phyloP scores from a whole-genome alignment of 169 alveolate species.

The Plasmodium falciparum region DNA sequence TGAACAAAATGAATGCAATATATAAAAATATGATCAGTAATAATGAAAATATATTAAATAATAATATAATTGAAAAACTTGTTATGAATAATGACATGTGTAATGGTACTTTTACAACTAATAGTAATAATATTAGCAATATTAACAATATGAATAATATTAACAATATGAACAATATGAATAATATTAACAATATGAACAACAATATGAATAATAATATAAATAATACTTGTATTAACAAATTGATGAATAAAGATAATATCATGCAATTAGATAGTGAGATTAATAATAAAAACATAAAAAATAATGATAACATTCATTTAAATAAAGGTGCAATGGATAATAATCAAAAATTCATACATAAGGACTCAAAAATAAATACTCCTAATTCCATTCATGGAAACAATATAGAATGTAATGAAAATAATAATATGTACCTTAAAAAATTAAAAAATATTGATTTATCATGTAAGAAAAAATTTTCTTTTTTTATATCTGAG shows the following conservation, averaged over 20 bases:
- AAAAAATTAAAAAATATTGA: conserved; percentile 54
- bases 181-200: neutral
- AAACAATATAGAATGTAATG: neutral
- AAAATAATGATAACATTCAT: neutral
- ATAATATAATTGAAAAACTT: neutral
- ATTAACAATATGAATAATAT: neutral
- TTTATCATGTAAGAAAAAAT: conserved; percentile 51
- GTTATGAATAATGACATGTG: neutral
- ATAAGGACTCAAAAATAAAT: neutral
- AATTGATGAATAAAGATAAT: neutral
- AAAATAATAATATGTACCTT: conserved; percentile 20
- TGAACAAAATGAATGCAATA: neutral
- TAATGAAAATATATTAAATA: neutral
- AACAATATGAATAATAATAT: neutral
- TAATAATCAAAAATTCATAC: neutral
- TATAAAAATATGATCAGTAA: conserved; percentile 6
- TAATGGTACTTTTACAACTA: neutral
- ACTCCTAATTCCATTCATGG: neutral
- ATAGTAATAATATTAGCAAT: neutral
- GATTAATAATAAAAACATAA: neutral
- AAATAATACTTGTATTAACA: neutral
- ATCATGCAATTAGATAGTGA: neutral
- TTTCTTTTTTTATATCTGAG: conserved; percentile 64
- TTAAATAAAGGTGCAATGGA: neutral
- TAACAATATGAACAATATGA: neutral